Evolutionary conservation across 331 rosid species (phyloP), one percentile per base, ranked within the genome.

Genomic region (Prunus yedoensis): DNA sequence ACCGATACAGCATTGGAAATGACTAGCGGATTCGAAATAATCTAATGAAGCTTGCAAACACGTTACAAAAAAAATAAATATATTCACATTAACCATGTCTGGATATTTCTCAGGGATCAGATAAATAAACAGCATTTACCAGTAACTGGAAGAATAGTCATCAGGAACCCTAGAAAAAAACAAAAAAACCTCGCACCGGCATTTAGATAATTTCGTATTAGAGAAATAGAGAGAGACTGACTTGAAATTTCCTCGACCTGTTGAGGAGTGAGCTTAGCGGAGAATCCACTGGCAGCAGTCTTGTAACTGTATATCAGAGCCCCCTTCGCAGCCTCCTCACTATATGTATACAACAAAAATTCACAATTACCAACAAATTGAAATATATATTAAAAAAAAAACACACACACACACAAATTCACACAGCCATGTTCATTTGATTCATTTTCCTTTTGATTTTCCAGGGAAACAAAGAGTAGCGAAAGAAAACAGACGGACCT

Each of bases 241-340:
- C 94, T 82, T 65, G 90, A 77, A 77, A 94, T 88, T 49, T 85
- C 83, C n/a, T 82, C 81, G 62, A 90, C 99, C 85, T 94, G 97
- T 16, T 89, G 85, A 4, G 97, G 97, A 76, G 99, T 88, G 66
- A 94, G 97, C 90, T 89, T 94, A 16, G 97, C 97, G n/a, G 99
- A 90, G 89, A 94, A 94, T 27, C 97, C 99, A 85, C 88, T 85
- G 3, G 93, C 97, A 50, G 97, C 97, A 3, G 82, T 46, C 86
- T 94, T 94, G 85, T 92, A 94, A 69, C 93, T 92, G 65, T 94
- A 94, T 73, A 94, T 4, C 85, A 94, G 89, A 83, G 97, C 96
- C 71, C 84, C 93, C 87, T 87, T 94, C n/a, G 97, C 99, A 78
- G 97, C 97, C 41, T 92, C 97, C 71, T 92, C 91, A 72, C 99